These are phyloP conservation scores for Cryptosporidium andersoni DNA, from an alignment of 169 alveolate species.

Conservation along the genomic window DNA sequence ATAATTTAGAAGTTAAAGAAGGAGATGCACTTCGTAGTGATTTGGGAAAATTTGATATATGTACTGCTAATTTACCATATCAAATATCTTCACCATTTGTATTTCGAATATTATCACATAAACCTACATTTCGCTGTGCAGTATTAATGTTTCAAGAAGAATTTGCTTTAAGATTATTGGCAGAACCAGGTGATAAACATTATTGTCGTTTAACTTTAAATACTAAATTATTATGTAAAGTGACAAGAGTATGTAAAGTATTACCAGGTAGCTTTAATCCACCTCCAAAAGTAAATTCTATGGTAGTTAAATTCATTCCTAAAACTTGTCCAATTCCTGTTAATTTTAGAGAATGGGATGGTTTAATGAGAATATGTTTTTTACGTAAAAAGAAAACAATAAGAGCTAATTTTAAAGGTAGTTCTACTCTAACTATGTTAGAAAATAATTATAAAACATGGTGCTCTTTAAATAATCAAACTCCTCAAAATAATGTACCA, in stretches of 20 bases:
- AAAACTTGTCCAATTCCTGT: constrained; percentile 77
- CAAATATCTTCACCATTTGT: constrained; percentile 98
- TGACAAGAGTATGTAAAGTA: constrained; percentile 93
- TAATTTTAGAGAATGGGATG: constrained; percentile 98
- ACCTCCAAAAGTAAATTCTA: constrained; percentile 99
- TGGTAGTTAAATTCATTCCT: constrained; percentile 97
- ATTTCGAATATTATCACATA: constrained; percentile 94
- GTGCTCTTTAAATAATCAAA: constrained; percentile 80
- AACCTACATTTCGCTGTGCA: constrained; percentile 92
- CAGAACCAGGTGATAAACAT: constrained; percentile 91
- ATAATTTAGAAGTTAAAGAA: constrained; percentile 86
- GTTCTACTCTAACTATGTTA: constrained; percentile 89
- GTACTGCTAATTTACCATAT: constrained; percentile 99
- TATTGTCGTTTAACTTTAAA: constrained; percentile 97
- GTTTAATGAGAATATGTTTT: constrained; percentile 95
- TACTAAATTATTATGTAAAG: constrained; percentile 88
- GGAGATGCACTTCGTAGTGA: constrained; percentile 94
- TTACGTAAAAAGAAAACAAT: constrained; percentile 96
- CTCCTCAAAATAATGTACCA: constrained; percentile 73
- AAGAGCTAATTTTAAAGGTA: constrained; percentile 93
- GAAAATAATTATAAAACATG: constrained; percentile 91
- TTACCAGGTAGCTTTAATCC: constrained; percentile 97
- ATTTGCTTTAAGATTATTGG: constrained; percentile 97
- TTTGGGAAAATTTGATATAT: constrained; percentile 95
- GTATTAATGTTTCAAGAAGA: constrained; percentile 99